These are phyloP conservation scores for Astrocystis sublimbata DNA, from an alignment of 495 filamentous ascomycete genomes.

Conservation along the genomic window DNA sequence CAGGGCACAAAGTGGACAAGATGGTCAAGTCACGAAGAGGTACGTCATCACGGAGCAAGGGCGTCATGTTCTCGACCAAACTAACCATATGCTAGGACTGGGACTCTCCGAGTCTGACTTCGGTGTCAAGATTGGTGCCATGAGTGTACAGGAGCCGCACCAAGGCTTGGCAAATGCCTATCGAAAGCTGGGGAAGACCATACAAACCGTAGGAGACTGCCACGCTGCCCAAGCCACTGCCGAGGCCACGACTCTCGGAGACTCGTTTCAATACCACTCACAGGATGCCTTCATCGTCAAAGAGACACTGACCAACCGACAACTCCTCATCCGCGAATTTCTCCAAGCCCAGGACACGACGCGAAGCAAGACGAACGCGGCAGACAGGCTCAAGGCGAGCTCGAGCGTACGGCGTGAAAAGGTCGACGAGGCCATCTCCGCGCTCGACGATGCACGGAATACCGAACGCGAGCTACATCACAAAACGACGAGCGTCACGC, in stretches of 20 bases:
- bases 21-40: slow-evolving; percentile 90
- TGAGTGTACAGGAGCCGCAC: slow-evolving; percentile 89
- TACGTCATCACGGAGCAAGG: slow-evolving; percentile 43
- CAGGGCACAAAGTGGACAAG: slow-evolving; percentile 91
- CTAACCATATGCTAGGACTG: slow-evolving; percentile 59
- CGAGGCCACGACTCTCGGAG: slow-evolving; percentile 91
- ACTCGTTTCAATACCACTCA: slow-evolving; percentile 93
- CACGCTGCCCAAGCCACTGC: slow-evolving; percentile 97
- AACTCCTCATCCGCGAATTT: slow-evolving; percentile 95
- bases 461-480: slow-evolving; percentile 76
- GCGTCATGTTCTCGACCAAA: neutral
- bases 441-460: slow-evolving; percentile 80
- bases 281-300: slow-evolving; percentile 98
- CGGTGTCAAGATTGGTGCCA: slow-evolving; percentile 79
- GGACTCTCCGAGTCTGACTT: slow-evolving; percentile 93
- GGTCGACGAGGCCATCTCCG: slow-evolving; percentile 90
- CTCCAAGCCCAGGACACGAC: slow-evolving; percentile 82
- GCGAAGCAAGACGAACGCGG: slow-evolving; percentile 74
- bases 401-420: slow-evolving; percentile 86
- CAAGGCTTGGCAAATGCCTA: slow-evolving; percentile 84
- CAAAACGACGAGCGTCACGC: slow-evolving; percentile 83
- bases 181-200: slow-evolving; percentile 88
- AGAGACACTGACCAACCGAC: slow-evolving; percentile 96
- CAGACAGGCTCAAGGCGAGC: slow-evolving; percentile 82
- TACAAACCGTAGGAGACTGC: slow-evolving; percentile 90